Percentiles rank a stretch among this genome's conserved stretches.
Conservation (phyloP, 2,329 filamentous ascomycete species). For the Neodidymelliopsis sp. region DNA sequence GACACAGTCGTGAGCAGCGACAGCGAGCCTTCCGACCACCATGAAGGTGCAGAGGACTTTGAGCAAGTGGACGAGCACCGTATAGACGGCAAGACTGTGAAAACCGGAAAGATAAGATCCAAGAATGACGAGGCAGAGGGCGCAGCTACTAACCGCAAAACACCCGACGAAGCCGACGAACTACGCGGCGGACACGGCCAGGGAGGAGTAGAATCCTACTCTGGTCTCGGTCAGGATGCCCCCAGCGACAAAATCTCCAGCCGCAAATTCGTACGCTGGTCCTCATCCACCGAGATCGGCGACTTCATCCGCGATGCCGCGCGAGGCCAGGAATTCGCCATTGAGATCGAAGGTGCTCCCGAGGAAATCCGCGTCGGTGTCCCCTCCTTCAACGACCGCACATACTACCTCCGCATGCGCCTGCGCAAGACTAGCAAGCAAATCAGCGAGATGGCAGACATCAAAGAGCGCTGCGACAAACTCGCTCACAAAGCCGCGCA, state of each 20-base stretch:
- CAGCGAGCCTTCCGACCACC: slow-evolving; percentile 32
- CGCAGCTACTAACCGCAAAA: slow-evolving; percentile 31
- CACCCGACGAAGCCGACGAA: slow-evolving; percentile 39
- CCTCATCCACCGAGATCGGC: slow-evolving; percentile 85
- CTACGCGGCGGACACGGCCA: slow-evolving; percentile 60
- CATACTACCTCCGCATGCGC: slow-evolving; percentile 81
- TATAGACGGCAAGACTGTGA: slow-evolving; percentile 58
- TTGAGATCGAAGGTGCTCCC: slow-evolving; percentile 77
- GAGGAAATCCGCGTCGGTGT: slow-evolving; percentile 78
- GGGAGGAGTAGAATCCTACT: slow-evolving; percentile 73
- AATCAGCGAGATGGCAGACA: slow-evolving; percentile 72
- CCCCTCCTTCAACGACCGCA: slow-evolving; percentile 88
- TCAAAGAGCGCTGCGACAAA: slow-evolving; percentile 83
- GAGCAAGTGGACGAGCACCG: slow-evolving; percentile 58
- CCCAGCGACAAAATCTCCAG: slow-evolving; percentile 51
- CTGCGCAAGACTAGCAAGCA: slow-evolving; percentile 74
- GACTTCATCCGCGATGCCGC: slow-evolving; percentile 94
- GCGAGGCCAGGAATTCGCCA: slow-evolving; percentile 81
- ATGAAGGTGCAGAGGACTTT: slow-evolving; percentile 51
- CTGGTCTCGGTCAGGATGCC: slow-evolving; percentile 71
- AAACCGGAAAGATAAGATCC: slow-evolving; percentile 52
- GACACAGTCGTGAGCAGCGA: slow-evolving; percentile 38
- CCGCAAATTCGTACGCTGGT: slow-evolving; percentile 84
- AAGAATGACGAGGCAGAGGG: background rate
- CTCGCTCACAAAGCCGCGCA: slow-evolving; percentile 81